Base-by-base conservation (phyloP, 768 basidiomycete species). In the Leccinum rimulosum region DNA sequence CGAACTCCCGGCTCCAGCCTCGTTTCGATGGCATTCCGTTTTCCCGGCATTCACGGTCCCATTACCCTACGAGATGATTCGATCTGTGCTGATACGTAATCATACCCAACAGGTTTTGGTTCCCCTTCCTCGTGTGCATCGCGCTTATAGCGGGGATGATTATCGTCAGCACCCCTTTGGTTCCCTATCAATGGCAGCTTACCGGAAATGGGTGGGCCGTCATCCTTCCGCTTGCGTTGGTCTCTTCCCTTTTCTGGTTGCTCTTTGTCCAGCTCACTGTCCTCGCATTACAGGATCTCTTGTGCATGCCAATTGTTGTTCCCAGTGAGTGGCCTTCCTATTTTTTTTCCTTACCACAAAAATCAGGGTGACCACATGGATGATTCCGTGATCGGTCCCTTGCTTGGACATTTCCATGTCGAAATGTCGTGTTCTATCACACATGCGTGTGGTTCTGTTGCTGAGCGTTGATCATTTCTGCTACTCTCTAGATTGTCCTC, bases 201-300 rank as follows among this genome's bases (percentile, higher is more conserved):
- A 66, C 65, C 50, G 80, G 80, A 30, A 79, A 79, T 1, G 71
- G 75, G 14, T 89, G 92, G 87, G 87, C 88, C 28, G 84, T 93
- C 48, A 87, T 89, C 51, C 71, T 93, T 17, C 93, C 93, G 2
- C 80, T 94, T 47, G 82, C 82, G 84, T 88, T 65, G 63, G 87
- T 80, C 30, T 28, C 48, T 53, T 49, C 51, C 50, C 31, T 33
- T 54, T 54, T 17, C 19, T 25, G 14, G 48, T 40, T 4, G 19
- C 8, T 45, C 11, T 19, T 51, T 27, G 36, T 47, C 31, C 4
- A 7, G 14, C 50, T 56, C 12, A 68, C 33, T 1, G 61, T 54
- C 52, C 50, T 40, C n/a, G 17, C 53, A 27, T 9, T 57, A 57
- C 64, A 87, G 85, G 2, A 78, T 91, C 58, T 85, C 84, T 10